Base-by-base conservation (phyloP, 441 rosid genomes). In the Lepidium campestre region DNA sequence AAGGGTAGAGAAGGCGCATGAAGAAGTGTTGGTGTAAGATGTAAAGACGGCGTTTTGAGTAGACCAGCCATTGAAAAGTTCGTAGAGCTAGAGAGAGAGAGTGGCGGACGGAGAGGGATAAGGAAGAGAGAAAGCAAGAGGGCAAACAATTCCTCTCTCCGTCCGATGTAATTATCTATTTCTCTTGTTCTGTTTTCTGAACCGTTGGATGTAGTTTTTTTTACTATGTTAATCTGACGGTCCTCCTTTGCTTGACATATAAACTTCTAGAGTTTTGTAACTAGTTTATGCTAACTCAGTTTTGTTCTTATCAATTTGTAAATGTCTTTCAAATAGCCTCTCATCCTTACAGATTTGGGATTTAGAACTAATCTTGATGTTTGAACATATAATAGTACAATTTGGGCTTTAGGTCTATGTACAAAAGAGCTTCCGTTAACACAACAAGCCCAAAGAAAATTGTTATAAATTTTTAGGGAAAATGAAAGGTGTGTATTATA, bases 1-100 rank as follows among this genome's bases (percentile, higher is more conserved):
- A 70, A 41, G 31, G 78, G 52, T 55, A 54, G 65, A 12, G 68
- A 58, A 5, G 78, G 10, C 36, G 67, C 11, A 2, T 74, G 41
- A 62, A 57, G 49, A 44, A 84, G 31, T 50, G 78, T 40, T 44
- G 48, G 46, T 64, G 64, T 25, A 53, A 75, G 70, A 17, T 52
- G 77, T 32, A 84, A 79, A 56, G 88, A 82, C 69, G 81, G 74
- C 74, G 98, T 76, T 75, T 78, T 83, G 64, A 86, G 78, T 75
- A 88, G 71, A 37, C 85, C 83, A 41, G 94, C 94, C 98, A 91
- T 89, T 52, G 56, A 39, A 67, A 46, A 50, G 59, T 60, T 32
- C 57, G 36, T 71, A 15, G 44, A 11, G 7, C 2, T 11, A 13
- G 50, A 15, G 65, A 57, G 15, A 10, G 75, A 27, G 71, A 22